Percentiles rank a stretch among this genome's conserved stretches.
phyloP scores from a whole-genome alignment of 2,329 filamentous ascomycete species.

The Davidsoniella neocaledoniae region DNA sequence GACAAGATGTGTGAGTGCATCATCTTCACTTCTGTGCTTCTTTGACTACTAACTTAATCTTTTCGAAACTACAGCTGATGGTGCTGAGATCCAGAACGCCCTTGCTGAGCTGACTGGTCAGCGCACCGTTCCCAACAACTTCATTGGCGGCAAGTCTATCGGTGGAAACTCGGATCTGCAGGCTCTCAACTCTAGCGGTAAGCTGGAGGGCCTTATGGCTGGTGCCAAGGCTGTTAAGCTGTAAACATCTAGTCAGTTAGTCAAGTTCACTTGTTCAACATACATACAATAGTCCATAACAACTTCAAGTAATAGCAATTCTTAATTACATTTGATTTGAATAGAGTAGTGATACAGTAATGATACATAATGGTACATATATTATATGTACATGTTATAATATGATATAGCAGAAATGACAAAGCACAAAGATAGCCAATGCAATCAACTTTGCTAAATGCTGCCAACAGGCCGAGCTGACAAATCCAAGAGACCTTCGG shows the following conservation, averaged over 20 bases:
- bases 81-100: conserved; percentile 64
- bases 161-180: conserved; percentile 86
- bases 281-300: neutral
- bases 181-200: conserved; percentile 31
- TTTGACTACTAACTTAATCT: neutral
- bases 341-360: neutral
- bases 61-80: conserved; percentile 45
- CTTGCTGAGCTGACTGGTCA: conserved; percentile 68
- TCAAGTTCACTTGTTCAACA: no score
- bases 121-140: conserved; percentile 88
- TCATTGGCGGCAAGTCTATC: conserved; percentile 79
- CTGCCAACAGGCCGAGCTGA: conserved; percentile 79
- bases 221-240: conserved; percentile 26
- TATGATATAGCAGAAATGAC: no score
- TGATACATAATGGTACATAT: conserved; percentile 26
- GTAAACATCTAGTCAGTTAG: no score
- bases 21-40: neutral
- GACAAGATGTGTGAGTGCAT: conserved; percentile 58
- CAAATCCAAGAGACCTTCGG: conserved; percentile 75
- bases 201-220: conserved; percentile 26
- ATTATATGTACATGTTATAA: no score
- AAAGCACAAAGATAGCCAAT: conserved; percentile 40
- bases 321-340: conserved; percentile 15
- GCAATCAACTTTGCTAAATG: conserved; percentile 28
- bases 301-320: neutral